Conservation (phyloP, 192 early-diverging fungal genomes). For the Funneliformis mosseae region DNA sequence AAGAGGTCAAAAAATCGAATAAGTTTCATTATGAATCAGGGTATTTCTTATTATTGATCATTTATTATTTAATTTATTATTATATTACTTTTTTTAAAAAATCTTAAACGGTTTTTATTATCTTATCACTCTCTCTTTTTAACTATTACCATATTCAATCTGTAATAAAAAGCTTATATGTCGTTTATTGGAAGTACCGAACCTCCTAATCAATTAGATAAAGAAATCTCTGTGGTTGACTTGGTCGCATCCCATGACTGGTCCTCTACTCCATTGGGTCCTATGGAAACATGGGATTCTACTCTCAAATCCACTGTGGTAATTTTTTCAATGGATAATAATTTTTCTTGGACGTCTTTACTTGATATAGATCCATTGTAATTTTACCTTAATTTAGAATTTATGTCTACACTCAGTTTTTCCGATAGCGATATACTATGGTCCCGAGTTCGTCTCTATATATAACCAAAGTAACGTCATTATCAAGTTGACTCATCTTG, state of each 20-base stretch:
- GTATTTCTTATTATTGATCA: no score
- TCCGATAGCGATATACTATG: slow-evolving; percentile 11
- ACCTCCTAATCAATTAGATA: background rate
- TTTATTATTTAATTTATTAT: no score
- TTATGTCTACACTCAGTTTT: slow-evolving; percentile 22
- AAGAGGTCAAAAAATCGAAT: no score
- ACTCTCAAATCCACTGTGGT: slow-evolving; percentile 26
- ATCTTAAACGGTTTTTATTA: no score
- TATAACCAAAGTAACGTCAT: slow-evolving; percentile 25
- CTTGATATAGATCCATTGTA: background rate
- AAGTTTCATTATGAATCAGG: no score
- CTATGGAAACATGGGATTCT: slow-evolving; percentile 35
- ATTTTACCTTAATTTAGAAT: slow-evolving; percentile 7
- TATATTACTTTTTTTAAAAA: no score
- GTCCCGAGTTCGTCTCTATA: background rate
- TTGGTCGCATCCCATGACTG: slow-evolving; percentile 39
- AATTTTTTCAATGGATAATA: background rate
- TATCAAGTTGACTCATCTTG: background rate
- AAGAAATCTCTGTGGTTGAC: slow-evolving; percentile 29
- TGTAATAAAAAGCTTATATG: slow-evolving; percentile 1
- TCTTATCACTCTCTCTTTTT: background rate
- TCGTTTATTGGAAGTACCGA: background rate
- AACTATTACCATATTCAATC: background rate
- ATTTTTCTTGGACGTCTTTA: background rate
- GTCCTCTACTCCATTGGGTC: slow-evolving; percentile 41